phyloP scores from a whole-genome alignment of 2,329 filamentous ascomycete species.

The Epicoccum nigrum region DNA sequence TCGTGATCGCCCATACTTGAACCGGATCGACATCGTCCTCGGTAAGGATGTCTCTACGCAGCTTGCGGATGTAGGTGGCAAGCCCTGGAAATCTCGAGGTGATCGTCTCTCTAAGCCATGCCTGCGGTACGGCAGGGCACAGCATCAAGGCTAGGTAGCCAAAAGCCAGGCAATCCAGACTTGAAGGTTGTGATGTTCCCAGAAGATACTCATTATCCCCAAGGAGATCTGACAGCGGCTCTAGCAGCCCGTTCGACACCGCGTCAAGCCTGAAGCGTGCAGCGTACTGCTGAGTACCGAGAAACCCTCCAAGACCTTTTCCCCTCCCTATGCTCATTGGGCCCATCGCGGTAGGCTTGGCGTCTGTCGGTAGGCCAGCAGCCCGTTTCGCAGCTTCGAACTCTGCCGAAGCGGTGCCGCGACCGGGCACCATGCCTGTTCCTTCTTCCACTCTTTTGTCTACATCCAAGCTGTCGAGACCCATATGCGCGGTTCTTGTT shows the following conservation, averaged over 20 bases:
- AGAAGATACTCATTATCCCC: constrained; percentile 64
- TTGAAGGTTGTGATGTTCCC: constrained; percentile 58
- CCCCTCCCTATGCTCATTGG: constrained; percentile 62
- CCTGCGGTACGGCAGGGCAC: constrained; percentile 64
- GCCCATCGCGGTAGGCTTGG: constrained; percentile 50
- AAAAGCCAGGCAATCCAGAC: constrained; percentile 78
- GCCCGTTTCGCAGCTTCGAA: constrained; percentile 47
- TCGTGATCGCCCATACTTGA: constrained; percentile 39
- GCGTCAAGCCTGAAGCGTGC: constrained; percentile 78
- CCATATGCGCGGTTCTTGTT: constrained; percentile 63
- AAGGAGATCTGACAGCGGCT: constrained; percentile 70
- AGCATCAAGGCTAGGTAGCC: constrained; percentile 81
- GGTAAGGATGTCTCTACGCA: constrained; percentile 38
- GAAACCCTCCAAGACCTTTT: constrained; percentile 64
- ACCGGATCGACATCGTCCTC: constrained; percentile 28
- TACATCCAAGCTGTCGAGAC: constrained; percentile 55
- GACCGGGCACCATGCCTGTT: constrained; percentile 39
- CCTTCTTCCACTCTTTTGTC: constrained; percentile 49
- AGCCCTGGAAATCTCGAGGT: constrained; percentile 54
- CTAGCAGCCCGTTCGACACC: constrained; percentile 71
- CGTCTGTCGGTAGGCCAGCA: constrained; percentile 45
- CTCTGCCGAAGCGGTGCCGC: constrained; percentile 39
- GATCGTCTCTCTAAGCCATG: constrained; percentile 67
- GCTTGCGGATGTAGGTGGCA: constrained; percentile 45
- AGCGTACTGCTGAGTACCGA: constrained; percentile 71